Percentiles rank a stretch among this genome's conserved stretches.
phyloP scores from a whole-genome alignment of 2,329 filamentous ascomycete species.

The Fusarium dlaminii region DNA sequence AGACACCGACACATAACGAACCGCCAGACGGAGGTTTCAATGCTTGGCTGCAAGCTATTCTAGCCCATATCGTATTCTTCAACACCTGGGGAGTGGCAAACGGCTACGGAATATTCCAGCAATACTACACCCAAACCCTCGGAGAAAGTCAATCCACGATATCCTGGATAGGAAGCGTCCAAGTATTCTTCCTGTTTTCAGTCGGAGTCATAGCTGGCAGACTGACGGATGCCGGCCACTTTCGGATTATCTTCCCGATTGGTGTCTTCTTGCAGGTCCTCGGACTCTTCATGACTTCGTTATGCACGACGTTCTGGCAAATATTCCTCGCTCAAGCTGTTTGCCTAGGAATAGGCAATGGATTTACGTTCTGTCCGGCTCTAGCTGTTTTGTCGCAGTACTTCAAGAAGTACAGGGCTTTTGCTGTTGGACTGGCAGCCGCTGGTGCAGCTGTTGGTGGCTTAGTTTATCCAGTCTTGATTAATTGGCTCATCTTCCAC shows the following conservation, averaged over 20 bases:
- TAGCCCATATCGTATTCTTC: slow-evolving; percentile 53
- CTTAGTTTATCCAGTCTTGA: slow-evolving; percentile 61
- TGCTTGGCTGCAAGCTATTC: slow-evolving; percentile 46
- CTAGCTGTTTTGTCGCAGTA: slow-evolving; percentile 71
- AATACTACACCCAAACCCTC: slow-evolving; percentile 53
- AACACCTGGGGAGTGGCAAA: slow-evolving; percentile 59
- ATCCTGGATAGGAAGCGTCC: slow-evolving; percentile 57
- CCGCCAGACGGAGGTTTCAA: slow-evolving; percentile 35
- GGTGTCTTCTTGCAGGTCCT: slow-evolving; percentile 53
- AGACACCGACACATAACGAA: not conserved
- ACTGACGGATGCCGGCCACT: slow-evolving; percentile 56
- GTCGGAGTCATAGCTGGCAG: slow-evolving; percentile 55
- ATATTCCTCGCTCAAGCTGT: slow-evolving; percentile 60
- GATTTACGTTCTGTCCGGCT: slow-evolving; percentile 65
- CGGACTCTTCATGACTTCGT: slow-evolving; percentile 57
- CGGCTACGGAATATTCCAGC: slow-evolving; percentile 57
- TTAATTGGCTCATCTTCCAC: slow-evolving; percentile 56
- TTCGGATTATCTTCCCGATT: slow-evolving; percentile 49
- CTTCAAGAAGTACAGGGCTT: slow-evolving; percentile 62
- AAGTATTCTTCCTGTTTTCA: slow-evolving; percentile 54
- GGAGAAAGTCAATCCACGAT: slow-evolving; percentile 49
- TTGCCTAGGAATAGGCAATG: slow-evolving; percentile 61
- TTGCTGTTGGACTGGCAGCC: slow-evolving; percentile 68
- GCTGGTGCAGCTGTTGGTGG: slow-evolving; percentile 66
- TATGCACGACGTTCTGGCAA: slow-evolving; percentile 58